These are phyloP conservation scores for Solanum etuberosum DNA, from an alignment of 257 asterid species.

Conservation along the genomic window DNA sequence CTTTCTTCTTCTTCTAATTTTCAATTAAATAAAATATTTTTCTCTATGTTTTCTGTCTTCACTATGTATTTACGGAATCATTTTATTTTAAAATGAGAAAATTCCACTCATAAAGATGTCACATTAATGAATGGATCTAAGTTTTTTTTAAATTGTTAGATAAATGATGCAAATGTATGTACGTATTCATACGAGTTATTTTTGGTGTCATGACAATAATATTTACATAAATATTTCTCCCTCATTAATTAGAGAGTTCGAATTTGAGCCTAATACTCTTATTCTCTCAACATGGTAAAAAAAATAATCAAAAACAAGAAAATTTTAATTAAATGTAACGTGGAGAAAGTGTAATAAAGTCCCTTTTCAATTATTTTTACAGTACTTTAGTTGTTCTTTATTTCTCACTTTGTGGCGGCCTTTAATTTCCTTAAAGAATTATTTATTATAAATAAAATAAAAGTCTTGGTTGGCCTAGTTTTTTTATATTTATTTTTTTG, in stretches of 20 bases:
- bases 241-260: neutral
- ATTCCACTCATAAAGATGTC: neutral
- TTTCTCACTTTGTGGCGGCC: neutral
- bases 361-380: neutral
- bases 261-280: neutral
- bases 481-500: neutral
- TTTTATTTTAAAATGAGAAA: neutral
- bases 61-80: neutral
- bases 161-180: neutral
- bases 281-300: neutral
- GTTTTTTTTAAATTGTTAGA: neutral
- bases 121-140: neutral
- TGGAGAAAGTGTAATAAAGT: slow-evolving; percentile 8
- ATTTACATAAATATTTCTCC: neutral
- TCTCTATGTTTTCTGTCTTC: neutral
- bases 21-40: neutral
- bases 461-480: neutral
- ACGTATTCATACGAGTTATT: neutral
- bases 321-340: neutral
- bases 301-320: neutral
- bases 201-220: neutral
- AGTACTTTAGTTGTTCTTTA: neutral
- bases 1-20: neutral
- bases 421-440: neutral
- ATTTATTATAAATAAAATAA: neutral